Conservation (phyloP, 352 stramenopile species). For the Phytopythium kandeliae region DNA sequence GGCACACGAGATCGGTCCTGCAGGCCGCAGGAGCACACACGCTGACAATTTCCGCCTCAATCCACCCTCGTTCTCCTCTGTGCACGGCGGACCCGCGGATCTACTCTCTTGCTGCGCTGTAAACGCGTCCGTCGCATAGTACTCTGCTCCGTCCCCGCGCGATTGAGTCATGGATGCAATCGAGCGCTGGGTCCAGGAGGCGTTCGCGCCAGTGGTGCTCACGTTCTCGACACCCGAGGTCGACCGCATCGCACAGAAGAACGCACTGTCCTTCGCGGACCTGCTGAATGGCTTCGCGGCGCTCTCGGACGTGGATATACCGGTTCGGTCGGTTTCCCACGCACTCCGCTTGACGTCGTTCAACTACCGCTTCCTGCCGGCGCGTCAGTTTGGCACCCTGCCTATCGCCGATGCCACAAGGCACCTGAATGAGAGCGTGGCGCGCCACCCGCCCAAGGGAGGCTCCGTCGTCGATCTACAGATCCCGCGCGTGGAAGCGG, state of each 20-base stretch:
- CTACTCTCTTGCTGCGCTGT: too few relatives aligned
- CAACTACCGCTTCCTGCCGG: slow-evolving; percentile 70
- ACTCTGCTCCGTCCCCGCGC: too few relatives aligned
- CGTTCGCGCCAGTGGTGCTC: slow-evolving; percentile 75
- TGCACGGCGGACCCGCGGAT: too few relatives aligned
- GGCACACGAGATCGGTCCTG: too few relatives aligned
- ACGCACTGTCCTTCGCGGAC: slow-evolving; percentile 66
- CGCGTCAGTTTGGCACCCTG: slow-evolving; percentile 44
- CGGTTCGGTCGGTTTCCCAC: slow-evolving; percentile 71
- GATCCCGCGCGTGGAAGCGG: slow-evolving; percentile 42
- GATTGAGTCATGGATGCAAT: slow-evolving; percentile 38
- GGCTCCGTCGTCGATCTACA: slow-evolving; percentile 48
- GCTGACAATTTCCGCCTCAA: too few relatives aligned
- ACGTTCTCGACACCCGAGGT: slow-evolving; percentile 69
- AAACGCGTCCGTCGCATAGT: too few relatives aligned
- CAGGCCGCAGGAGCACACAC: too few relatives aligned
- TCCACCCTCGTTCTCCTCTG: too few relatives aligned
- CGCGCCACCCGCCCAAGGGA: slow-evolving; percentile 35
- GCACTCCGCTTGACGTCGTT: slow-evolving; percentile 56
- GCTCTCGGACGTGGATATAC: slow-evolving; percentile 54
- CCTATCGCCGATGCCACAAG: slow-evolving; percentile 43
- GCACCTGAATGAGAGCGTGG: slow-evolving; percentile 59
- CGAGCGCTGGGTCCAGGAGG: slow-evolving; percentile 71
- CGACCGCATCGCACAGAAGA: slow-evolving; percentile 79
- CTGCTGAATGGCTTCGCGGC: slow-evolving; percentile 71